Conservation (phyloP, 352 stramenopile species). For the Globisporangium carolinianum region DNA sequence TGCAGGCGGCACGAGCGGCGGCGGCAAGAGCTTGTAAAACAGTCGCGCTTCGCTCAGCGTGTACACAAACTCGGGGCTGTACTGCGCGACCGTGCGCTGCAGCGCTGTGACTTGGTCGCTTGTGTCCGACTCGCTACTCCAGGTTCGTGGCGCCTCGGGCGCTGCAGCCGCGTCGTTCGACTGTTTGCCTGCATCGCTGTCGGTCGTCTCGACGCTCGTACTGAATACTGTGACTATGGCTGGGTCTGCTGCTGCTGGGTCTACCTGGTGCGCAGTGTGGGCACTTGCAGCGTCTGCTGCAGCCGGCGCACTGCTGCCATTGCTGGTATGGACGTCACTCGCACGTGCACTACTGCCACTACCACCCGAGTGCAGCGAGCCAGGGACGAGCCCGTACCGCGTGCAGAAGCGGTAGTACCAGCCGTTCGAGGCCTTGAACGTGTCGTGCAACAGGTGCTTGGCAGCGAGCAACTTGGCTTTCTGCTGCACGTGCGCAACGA, state of each 20-base stretch:
- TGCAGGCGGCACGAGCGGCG: conserved; percentile 5
- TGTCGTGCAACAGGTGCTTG: conserved; percentile 31
- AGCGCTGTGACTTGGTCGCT: conserved; percentile 2
- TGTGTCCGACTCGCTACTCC: no score
- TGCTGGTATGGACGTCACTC: not conserved
- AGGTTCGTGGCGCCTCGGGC: not conserved
- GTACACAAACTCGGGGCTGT: conserved; percentile 39
- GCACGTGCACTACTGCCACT: not conserved
- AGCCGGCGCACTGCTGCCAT: not conserved
- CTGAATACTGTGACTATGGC: not conserved
- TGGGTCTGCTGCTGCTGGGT: no score
- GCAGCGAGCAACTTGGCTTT: conserved; percentile 41
- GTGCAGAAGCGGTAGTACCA: conserved; percentile 78
- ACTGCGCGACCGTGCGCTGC: conserved; percentile 19
- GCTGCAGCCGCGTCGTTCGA: conserved; percentile 8
- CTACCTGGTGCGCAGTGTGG: no score
- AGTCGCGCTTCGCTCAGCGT: conserved; percentile 39
- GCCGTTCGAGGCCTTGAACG: conserved; percentile 60
- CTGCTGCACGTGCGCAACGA: conserved; percentile 48
- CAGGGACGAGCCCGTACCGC: conserved; percentile 46
- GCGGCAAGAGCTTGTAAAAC: conserved; percentile 46
- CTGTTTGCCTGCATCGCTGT: not conserved
- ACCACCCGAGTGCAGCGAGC: conserved; percentile 18
- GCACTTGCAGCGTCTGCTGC: no score
- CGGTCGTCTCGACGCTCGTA: not conserved